phyloP scores from a whole-genome alignment of 2,329 filamentous ascomycete genomes.

The Exophiala sideris region DNA sequence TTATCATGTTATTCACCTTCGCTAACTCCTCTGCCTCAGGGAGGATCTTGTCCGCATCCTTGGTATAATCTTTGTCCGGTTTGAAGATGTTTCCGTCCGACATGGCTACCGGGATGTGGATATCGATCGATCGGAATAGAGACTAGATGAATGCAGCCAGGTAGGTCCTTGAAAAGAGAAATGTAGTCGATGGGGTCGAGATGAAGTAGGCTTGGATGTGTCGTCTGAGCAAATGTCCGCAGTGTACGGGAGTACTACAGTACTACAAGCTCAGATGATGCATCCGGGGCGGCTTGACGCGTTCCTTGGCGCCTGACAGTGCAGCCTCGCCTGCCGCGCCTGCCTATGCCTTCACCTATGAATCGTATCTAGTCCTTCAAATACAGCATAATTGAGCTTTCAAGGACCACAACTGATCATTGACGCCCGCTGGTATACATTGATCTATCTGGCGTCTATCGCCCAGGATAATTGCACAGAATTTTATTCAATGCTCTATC shows the following conservation, averaged over 20 bases:
- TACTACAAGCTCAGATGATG: not conserved
- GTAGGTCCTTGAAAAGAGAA: no score
- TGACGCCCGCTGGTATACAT: no score
- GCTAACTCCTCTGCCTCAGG: conserved; percentile 87
- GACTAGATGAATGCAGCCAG: not conserved
- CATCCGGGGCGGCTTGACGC: conserved; percentile 15
- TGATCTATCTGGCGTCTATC: no score
- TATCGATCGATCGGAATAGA: not conserved
- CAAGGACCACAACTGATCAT: no score
- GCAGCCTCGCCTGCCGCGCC: not conserved
- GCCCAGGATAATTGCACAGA: no score
- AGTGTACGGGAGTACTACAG: not conserved
- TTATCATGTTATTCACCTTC: conserved; percentile 57
- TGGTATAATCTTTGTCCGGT: conserved; percentile 98
- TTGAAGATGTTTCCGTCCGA: conserved; percentile 75
- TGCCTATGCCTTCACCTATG: no score
- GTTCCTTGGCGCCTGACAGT: conserved; percentile 18
- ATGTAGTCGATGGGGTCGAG: not conserved
- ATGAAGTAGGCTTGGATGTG: not conserved
- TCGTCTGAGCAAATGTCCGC: not conserved
- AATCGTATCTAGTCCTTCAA: no score
- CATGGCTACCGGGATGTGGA: conserved; percentile 55
- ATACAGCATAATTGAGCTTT: no score
- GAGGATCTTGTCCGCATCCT: conserved; percentile 89
- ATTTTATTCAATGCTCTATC: no score